phyloP scores from a whole-genome alignment of 1,139 yeast species.

The Magnusiomyces magnusii region DNA sequence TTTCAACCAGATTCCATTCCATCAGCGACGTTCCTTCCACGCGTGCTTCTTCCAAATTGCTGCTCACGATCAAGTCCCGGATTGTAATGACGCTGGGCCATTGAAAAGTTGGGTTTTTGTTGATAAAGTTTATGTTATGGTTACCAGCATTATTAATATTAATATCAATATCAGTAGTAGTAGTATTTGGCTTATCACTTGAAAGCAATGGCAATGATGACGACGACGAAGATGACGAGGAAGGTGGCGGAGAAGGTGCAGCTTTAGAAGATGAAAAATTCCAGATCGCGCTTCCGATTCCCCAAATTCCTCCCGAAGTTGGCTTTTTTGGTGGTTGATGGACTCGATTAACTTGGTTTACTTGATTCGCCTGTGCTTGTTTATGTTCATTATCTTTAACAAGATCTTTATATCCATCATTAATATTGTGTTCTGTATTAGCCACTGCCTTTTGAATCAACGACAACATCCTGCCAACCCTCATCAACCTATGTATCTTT shows the following conservation, averaged over 20 bases:
- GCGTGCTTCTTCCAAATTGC: constrained; percentile 27
- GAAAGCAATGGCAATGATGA: background rate
- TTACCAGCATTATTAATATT: too few species aligned
- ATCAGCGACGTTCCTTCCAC: constrained; percentile 26
- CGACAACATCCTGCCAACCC: constrained; percentile 2
- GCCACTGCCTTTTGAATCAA: constrained; percentile 3
- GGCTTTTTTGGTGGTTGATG: background rate
- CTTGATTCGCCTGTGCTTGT: too few species aligned
- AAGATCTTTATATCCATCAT: background rate
- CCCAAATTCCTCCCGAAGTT: background rate
- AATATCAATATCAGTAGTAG: background rate
- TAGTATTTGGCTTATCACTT: background rate
- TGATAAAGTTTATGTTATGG: too few species aligned
- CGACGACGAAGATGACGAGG: background rate
- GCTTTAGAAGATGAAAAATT: background rate
- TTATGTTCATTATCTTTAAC: too few species aligned
- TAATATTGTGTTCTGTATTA: background rate
- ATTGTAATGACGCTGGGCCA: constrained; percentile 14
- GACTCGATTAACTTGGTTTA: too few species aligned
- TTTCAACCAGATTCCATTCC: constrained; percentile 34
- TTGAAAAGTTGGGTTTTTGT: background rate
- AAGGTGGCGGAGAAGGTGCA: background rate
- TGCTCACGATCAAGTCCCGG: constrained; percentile 29
- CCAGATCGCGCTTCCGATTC: background rate
- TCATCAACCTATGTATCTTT: constrained; percentile 1